Conservation (phyloP, 176 grass and related monocot species). For the Aechmea fasciata region DNA sequence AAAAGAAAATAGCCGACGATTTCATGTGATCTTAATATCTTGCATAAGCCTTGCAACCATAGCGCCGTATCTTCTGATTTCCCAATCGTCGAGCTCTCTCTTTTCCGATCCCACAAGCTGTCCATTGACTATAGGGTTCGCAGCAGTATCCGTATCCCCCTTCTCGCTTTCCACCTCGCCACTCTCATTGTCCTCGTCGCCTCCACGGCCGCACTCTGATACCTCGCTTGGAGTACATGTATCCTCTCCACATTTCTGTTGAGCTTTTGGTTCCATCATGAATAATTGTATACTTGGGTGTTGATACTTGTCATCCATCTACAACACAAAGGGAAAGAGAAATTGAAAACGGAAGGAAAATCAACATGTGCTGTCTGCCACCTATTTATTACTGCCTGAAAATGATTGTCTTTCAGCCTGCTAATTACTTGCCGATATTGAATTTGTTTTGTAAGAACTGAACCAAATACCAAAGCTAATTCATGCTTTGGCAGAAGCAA, state of each 20-base stretch:
- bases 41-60: constrained; percentile 85
- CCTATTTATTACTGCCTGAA: too few relatives aligned
- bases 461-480: too few relatives aligned
- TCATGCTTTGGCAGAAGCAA: too few relatives aligned
- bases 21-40: constrained; percentile 57
- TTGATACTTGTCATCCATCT: constrained; percentile 87
- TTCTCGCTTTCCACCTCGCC: constrained; percentile 26
- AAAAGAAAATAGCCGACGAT: neutral
- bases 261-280: constrained; percentile 63
- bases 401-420: too few relatives aligned
- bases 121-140: neutral
- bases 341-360: neutral
- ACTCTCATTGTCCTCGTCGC: constrained; percentile 33
- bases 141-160: constrained; percentile 12
- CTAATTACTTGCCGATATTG: too few relatives aligned
- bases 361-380: neutral
- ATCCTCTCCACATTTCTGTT: constrained; percentile 5
- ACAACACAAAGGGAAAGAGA: constrained; percentile 3
- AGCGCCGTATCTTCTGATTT: constrained; percentile 64
- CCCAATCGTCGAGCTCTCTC: constrained; percentile 49
- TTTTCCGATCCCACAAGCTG: constrained; percentile 13
- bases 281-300: constrained; percentile 83
- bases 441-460: too few relatives aligned
- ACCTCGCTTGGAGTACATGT: neutral
- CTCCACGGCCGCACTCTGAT: constrained; percentile 14